Percentiles rank a stretch among this genome's conserved stretches.
These are phyloP conservation scores for Pleurotus giganteus DNA, from an alignment of 768 basidiomycete species.

Conservation along the genomic window DNA sequence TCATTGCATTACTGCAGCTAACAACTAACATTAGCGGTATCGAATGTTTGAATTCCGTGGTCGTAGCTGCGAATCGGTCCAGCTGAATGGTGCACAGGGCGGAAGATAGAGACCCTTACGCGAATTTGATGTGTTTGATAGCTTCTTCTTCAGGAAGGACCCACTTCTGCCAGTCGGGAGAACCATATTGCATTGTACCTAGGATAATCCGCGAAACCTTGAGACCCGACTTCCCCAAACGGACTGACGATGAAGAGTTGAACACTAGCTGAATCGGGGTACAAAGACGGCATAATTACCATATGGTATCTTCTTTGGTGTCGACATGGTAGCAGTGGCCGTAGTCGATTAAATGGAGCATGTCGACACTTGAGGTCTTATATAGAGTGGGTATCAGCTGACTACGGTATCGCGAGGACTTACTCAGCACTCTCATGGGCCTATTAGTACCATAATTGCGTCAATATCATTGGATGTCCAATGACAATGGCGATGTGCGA, in stretches of 20 bases:
- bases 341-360: no score
- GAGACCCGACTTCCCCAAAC: constrained; percentile 50
- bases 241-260: constrained; percentile 28
- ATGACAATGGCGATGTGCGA: no score
- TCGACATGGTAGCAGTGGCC: neutral
- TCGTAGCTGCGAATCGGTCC: constrained; percentile 38
- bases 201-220: constrained; percentile 67
- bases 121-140: constrained; percentile 50
- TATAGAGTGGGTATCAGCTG: no score
- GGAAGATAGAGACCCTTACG: neutral
- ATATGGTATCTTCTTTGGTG: neutral
- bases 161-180: constrained; percentile 49
- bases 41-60: constrained; percentile 59
- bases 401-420: neutral
- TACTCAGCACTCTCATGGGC: neutral
- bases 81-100: neutral
- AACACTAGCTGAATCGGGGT: neutral
- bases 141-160: constrained; percentile 46
- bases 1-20: neutral
- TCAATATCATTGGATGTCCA: neutral
- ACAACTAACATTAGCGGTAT: constrained; percentile 44
- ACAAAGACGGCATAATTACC: neutral
- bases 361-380: no score
- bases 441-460: neutral
- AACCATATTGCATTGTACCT: constrained; percentile 61